phyloP scores from a whole-genome alignment of 2,329 filamentous ascomycete species.

The Bipolaris oryzae region DNA sequence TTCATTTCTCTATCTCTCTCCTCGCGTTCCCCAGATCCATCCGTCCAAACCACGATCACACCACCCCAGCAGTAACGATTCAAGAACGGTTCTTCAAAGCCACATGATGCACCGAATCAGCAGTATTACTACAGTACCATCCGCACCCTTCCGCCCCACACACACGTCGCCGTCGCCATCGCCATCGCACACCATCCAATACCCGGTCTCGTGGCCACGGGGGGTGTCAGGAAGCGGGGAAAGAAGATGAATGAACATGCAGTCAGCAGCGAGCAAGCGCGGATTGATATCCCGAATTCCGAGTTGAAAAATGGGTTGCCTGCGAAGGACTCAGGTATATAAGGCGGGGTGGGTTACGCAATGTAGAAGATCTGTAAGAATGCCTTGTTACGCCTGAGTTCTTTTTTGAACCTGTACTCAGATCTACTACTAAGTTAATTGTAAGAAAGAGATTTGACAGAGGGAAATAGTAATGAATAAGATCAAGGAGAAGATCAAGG shows the following conservation, averaged over 20 bases:
- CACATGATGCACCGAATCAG: background rate
- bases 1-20: too few species aligned
- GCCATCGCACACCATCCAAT: background rate
- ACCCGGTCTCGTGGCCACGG: constrained; percentile 15
- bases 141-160: constrained; percentile 20
- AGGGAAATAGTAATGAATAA: background rate
- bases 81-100: background rate
- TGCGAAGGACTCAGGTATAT: background rate
- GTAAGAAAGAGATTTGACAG: background rate
- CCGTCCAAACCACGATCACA: background rate
- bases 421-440: background rate
- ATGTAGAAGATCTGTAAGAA: background rate
- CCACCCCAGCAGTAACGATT: background rate
- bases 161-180: constrained; percentile 2
- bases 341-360: background rate
- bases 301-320: too few species aligned
- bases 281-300: background rate
- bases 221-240: background rate
- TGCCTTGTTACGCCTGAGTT: background rate
- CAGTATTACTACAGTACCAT: constrained; percentile 1
- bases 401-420: background rate
- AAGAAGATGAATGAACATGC: background rate
- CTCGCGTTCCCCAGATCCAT: too few species aligned
- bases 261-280: constrained; percentile 1
- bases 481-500: constrained; percentile 19